Percentiles rank a stretch among this genome's conserved stretches.
phyloP scores from a whole-genome alignment of 2,329 filamentous ascomycete species.

The Claviceps sorghi region DNA sequence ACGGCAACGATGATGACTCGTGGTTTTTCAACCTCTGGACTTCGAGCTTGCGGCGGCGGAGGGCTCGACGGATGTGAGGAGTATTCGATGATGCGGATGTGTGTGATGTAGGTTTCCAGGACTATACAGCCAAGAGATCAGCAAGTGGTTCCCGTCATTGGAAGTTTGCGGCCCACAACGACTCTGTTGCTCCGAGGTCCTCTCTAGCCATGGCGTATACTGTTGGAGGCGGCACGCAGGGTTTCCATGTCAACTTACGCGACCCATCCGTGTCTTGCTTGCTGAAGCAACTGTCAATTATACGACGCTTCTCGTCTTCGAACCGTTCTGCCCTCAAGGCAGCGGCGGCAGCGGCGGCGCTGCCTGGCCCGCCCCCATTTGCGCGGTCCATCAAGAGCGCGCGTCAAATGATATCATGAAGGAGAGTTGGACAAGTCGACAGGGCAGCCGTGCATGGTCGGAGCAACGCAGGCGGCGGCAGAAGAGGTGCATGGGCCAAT shows the following conservation, averaged over 20 bases:
- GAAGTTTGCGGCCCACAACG: background rate
- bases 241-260: slow-evolving; percentile 39
- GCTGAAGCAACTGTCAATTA: slow-evolving; percentile 85
- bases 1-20: slow-evolving; percentile 89
- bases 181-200: background rate
- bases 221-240: background rate
- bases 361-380: slow-evolving; percentile 22
- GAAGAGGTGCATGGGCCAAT: slow-evolving; percentile 2
- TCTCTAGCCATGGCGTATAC: background rate
- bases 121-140: slow-evolving; percentile 12
- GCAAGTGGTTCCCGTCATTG: slow-evolving; percentile 6
- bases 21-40: slow-evolving; percentile 64
- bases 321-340: slow-evolving; percentile 59
- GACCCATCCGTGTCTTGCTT: slow-evolving; percentile 81
- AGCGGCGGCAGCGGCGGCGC: slow-evolving; percentile 21
- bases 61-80: slow-evolving; percentile 68
- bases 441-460: slow-evolving; percentile 6
- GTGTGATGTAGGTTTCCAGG: slow-evolving; percentile 89
- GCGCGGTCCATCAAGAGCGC: slow-evolving; percentile 23
- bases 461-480: background rate
- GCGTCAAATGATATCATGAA: slow-evolving; percentile 8
- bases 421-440: slow-evolving; percentile 4
- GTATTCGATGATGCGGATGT: slow-evolving; percentile 84
- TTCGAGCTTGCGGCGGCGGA: slow-evolving; percentile 61
- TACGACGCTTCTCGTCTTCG: slow-evolving; percentile 90